phyloP scores from a whole-genome alignment of 495 filamentous ascomycete genomes.

The Penicillium parvum region DNA sequence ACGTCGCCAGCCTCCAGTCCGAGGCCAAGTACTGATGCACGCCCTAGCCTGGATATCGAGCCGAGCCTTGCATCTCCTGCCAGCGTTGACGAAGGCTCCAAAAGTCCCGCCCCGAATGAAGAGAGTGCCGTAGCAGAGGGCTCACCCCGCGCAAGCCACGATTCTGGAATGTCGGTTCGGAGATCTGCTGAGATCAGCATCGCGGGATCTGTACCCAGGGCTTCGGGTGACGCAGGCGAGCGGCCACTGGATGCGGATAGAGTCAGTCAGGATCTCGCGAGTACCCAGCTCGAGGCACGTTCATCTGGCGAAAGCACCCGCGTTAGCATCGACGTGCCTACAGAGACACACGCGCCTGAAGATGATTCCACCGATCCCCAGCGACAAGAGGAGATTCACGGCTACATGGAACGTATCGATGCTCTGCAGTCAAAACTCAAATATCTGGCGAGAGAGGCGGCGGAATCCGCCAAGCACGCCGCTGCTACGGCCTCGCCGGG shows the following conservation, averaged over 20 bases:
- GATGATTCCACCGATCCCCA: conserved; percentile 57
- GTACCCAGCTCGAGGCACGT: conserved; percentile 6
- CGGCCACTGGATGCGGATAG: conserved; percentile 4
- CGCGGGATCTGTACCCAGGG: conserved; percentile 12
- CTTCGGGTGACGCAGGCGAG: conserved; percentile 16
- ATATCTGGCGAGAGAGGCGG: conserved; percentile 75
- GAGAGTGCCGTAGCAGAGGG: conserved; percentile 4
- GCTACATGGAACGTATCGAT: conserved; percentile 86
- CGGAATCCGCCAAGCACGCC: conserved; percentile 63
- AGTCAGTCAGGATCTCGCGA: conserved; percentile 6
- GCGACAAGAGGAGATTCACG: conserved; percentile 74
- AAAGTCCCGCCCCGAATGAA: conserved; percentile 10
- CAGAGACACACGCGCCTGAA: conserved; percentile 30
- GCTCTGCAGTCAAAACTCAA: conserved; percentile 85
- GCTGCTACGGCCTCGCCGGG: conserved; percentile 56
- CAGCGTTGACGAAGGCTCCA: conserved; percentile 14
- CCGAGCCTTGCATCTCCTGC: conserved; percentile 19
- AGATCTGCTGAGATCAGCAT: conserved; percentile 27
- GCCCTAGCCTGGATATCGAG: conserved; percentile 39
- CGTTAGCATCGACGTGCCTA: conserved; percentile 9
- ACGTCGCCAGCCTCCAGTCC: conserved; percentile 36
- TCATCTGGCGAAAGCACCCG: conserved; percentile 15
- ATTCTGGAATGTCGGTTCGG: conserved; percentile 29
- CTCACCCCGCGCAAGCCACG: conserved; percentile 26
- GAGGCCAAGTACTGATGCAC: conserved; percentile 29